A percentile compares a stretch with the other conserved stretches of the same genome.
These are phyloP conservation scores for Cladophialophora exuberans DNA, from an alignment of 2,329 filamentous ascomycete genomes.

Conservation along the genomic window DNA sequence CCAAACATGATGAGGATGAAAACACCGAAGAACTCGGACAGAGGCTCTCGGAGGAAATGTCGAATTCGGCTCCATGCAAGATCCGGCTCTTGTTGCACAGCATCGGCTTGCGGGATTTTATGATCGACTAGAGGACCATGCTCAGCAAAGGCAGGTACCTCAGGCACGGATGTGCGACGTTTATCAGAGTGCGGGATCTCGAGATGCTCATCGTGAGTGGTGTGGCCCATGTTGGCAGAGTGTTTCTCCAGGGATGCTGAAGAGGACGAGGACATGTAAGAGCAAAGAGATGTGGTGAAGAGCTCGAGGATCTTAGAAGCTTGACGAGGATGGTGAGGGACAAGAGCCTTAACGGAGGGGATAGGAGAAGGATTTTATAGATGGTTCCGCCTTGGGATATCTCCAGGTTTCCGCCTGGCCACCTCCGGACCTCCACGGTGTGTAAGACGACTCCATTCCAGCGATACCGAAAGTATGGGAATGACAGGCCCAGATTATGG, in stretches of 20 bases:
- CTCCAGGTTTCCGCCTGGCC: slow-evolving; percentile 21
- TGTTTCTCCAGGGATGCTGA: slow-evolving; percentile 19
- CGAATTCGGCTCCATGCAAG: slow-evolving; percentile 60
- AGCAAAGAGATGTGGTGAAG: slow-evolving; percentile 4
- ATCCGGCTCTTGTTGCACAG: slow-evolving; percentile 33
- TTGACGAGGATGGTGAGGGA: slow-evolving; percentile 24
- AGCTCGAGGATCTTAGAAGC: background rate
- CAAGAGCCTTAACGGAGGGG: slow-evolving; percentile 18
- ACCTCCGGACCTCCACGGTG: slow-evolving; percentile 3
- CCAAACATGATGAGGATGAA: slow-evolving; percentile 72
- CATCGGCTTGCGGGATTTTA: slow-evolving; percentile 37
- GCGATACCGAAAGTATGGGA: slow-evolving; percentile 12
- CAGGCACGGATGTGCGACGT: slow-evolving; percentile 21
- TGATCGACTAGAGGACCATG: slow-evolving; percentile 41
- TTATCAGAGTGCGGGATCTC: slow-evolving; percentile 16
- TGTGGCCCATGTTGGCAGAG: slow-evolving; percentile 20
- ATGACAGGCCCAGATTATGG: slow-evolving; percentile 6
- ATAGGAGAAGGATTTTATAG: slow-evolving; percentile 23
- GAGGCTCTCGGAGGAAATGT: slow-evolving; percentile 57
- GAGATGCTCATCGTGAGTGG: slow-evolving; percentile 21
- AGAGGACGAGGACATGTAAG: slow-evolving; percentile 20
- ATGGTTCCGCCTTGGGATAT: background rate
- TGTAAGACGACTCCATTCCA: background rate
- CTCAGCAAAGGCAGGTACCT: slow-evolving; percentile 32
- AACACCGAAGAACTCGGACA: slow-evolving; percentile 70